Base-by-base conservation (phyloP, 225 moss, liverwort and hornwort species). In the Thuidium tamariscinum region DNA sequence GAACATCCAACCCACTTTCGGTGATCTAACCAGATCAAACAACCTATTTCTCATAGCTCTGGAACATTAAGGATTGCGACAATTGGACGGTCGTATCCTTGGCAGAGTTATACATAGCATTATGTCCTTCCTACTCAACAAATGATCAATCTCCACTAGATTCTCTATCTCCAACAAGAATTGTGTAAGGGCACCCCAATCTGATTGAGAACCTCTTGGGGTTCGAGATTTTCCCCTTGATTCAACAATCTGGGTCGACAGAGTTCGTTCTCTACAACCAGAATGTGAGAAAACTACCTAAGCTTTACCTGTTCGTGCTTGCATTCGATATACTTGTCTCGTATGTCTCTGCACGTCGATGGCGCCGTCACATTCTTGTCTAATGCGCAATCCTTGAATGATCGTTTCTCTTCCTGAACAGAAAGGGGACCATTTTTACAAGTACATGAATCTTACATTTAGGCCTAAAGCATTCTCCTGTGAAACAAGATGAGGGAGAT, bases 271-370 rank as follows among this genome's bases (percentile, higher is more conserved):
- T 78, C 64, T 78, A 70, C 55, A 48, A 83, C 39, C 65, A 37
- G 6, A 56, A 57, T 77, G 54, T 42, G n/a, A 73, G 32, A 7
- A 61, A n/a, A 64, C 62, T 41, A 25, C n/a, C 11, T 13, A 64
- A 67, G 27, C 6, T 34, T 82, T 83, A 90, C 91, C 79, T 93
- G 91, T 72, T 93, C 86, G 56, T 87, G 85, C 75, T 93, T 90
- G 83, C 86, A 93, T 70, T 91, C 76, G 12, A 89, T 75, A 48
- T 90, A 87, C 61, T 85, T 88, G 39, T 91, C 91, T 79, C 88
- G 85, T 77, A 90, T 46, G 30, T 80, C 93, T 74, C 63, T 89
- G 63, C 88, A 88, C n/a, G 86, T 30, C 21, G 84, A 79, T 37
- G 81, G 74, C 21, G 86, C 82, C 64, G 46, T 19, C 68, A 89